Evolutionary conservation across 805 yeast species (phyloP).

Genomic region (Ogataea polymorpha): DNA sequence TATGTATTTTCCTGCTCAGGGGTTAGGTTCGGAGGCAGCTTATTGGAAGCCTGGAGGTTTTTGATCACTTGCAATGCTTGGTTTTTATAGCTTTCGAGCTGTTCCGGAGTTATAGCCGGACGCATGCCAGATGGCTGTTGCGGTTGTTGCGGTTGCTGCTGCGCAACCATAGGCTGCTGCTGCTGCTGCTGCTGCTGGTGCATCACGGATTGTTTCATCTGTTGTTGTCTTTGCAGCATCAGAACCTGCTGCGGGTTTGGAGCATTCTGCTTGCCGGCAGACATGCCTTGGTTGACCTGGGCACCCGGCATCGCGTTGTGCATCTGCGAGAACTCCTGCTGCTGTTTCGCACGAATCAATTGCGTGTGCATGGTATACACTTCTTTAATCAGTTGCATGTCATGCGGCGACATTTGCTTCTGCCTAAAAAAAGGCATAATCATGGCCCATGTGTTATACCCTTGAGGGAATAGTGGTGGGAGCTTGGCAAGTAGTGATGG

Average conservation of each 20-base stretch:
- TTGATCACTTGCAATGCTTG: constrained; percentile 36
- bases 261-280: constrained; percentile 10
- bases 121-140: constrained; percentile 15
- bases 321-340: constrained; percentile 22
- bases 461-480: constrained; percentile 70
- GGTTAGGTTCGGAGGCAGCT: constrained; percentile 30
- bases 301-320: constrained; percentile 21
- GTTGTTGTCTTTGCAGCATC: constrained; percentile 33
- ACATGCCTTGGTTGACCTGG: constrained; percentile 8
- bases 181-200: constrained; percentile 29
- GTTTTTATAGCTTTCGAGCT: constrained; percentile 29
- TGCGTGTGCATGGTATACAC: constrained; percentile 68
- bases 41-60: constrained; percentile 33
- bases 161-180: constrained; percentile 26
- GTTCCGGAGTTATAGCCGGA: constrained; percentile 22
- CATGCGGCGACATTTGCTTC: constrained; percentile 55
- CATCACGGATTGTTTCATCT: constrained; percentile 27
- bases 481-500: constrained; percentile 58
- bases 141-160: constrained; percentile 13
- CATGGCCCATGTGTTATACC: constrained; percentile 78
- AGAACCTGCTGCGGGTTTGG: constrained; percentile 32
- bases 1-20: constrained; percentile 36
- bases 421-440: constrained; percentile 58
- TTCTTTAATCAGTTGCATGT: constrained; percentile 57
- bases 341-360: constrained; percentile 43